Conservation (phyloP, 148 eudicot species). For the Silene uniflora region DNA sequence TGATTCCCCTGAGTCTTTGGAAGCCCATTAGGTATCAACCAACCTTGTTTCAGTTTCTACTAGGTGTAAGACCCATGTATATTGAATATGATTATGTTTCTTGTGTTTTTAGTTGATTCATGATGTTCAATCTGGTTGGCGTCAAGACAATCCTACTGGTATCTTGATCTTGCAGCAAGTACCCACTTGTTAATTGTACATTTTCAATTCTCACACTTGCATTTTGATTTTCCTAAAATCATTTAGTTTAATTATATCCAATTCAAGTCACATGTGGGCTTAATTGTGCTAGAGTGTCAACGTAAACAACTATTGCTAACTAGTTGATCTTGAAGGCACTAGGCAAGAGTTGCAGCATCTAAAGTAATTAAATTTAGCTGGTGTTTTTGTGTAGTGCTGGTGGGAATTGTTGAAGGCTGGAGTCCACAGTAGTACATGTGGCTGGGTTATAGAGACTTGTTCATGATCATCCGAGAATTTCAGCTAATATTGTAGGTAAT, state of each 20-base stretch:
- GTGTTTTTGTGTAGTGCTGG: constrained; percentile 59
- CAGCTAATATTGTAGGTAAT: constrained; percentile 62
- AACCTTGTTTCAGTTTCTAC: constrained; percentile 32
- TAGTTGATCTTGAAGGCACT: constrained; percentile 59
- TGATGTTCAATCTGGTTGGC: constrained; percentile 46
- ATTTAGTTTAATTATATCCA: too few relatives aligned
- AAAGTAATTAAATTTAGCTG: constrained; percentile 57
- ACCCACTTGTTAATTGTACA: neutral
- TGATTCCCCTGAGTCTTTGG: constrained; percentile 55
- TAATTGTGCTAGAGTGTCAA: constrained; percentile 47
- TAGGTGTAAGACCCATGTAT: too few relatives aligned
- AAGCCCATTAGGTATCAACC: constrained; percentile 47
- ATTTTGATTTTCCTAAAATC: too few relatives aligned
- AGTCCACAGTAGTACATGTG: constrained; percentile 56
- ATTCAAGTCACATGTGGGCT: constrained; percentile 17
- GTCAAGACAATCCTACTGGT: constrained; percentile 33
- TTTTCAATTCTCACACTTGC: too few relatives aligned
- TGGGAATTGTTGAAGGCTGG: constrained; percentile 76
- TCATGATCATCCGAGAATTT: constrained; percentile 50
- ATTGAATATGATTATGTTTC: too few relatives aligned
- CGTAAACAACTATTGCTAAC: constrained; percentile 64
- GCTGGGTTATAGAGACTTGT: constrained; percentile 62
- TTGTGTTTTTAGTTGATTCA: too few relatives aligned
- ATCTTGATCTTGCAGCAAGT: constrained; percentile 50
- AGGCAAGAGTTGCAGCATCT: constrained; percentile 54